phyloP scores from a whole-genome alignment of 805 yeast species.

The Wickerhamomyces ciferrii region DNA sequence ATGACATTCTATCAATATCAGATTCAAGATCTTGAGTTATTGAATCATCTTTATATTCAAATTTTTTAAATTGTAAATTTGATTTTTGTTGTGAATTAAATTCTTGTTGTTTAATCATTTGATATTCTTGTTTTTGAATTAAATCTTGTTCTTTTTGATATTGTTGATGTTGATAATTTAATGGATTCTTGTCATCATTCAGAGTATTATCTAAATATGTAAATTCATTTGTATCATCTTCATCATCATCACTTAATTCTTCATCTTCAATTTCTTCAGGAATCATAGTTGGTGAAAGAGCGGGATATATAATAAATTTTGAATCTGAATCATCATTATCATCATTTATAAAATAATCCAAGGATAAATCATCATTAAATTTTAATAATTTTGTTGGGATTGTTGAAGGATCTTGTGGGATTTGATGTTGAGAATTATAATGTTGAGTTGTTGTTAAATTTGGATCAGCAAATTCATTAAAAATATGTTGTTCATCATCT shows the following conservation, averaged over 20 bases:
- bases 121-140: background rate
- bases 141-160: background rate
- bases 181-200: slow-evolving; percentile 1
- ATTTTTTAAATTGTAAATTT: background rate
- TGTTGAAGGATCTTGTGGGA: slow-evolving; percentile 3
- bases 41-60: too few species aligned
- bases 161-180: background rate
- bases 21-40: slow-evolving; percentile 27
- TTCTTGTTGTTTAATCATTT: background rate
- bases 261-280: slow-evolving; percentile 22
- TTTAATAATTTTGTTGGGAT: slow-evolving; percentile 14
- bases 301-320: slow-evolving; percentile 17
- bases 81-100: background rate
- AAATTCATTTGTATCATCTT: slow-evolving; percentile 9
- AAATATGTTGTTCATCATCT: slow-evolving; percentile 9
- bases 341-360: slow-evolving; percentile 19
- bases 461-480: slow-evolving; percentile 22
- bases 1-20: slow-evolving; percentile 38
- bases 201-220: slow-evolving; percentile 6
- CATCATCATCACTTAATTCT: slow-evolving; percentile 20
- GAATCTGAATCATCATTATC: slow-evolving; percentile 15
- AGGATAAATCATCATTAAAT: slow-evolving; percentile 21
- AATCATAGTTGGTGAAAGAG: slow-evolving; percentile 13
- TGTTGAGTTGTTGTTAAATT: slow-evolving; percentile 16
- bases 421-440: slow-evolving; percentile 1